Evolutionary conservation across 2,329 filamentous ascomycete species (phyloP), one percentile per base, ranked within the genome.

Genomic region (Fusarium palustre): DNA sequence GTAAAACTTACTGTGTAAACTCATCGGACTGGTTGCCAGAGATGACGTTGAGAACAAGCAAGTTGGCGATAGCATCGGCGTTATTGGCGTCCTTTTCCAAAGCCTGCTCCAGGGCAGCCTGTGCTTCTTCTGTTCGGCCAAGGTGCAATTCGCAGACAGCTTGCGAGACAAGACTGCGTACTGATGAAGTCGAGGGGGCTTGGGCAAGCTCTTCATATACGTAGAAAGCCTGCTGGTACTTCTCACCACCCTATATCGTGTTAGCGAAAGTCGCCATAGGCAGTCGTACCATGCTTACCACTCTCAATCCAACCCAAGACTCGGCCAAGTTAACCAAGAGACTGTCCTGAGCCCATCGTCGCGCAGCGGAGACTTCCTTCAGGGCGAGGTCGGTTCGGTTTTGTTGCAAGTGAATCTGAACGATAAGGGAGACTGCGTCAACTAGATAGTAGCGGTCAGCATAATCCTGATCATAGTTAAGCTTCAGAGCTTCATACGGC

Each of bases 121-220:
- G 92, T 1, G 95, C 93, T 84, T 98, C 96, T 66, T 96, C 93
- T 41, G 92, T 82, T 49, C 96, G 89, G 52, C 94, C 94, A 30
- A 98, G 89, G 77, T 98, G 96, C 55, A 98, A 83, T 80, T 99
- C 95, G 25, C 93, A 91, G 28, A 98, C 89, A 28, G 94, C 95
- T 82, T 98, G 96, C 22, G 93, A 91, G 64, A 97, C 89, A 57
- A 97, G 87, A 20, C 89, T 91, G 71, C 90, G 86, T 54, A 90
- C 86, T 18, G 92, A 92, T 49, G 93, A 90, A 20, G 92, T 94
- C 33, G 92, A 90, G 4, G 94, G 91, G 30, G 92, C 91, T 77
- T 97, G 93, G 7, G 96, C 95, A 49, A 98, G 88, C 81, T 99
- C 96, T 81, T 98, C 95, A 76, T 93, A 98, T 65, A 98, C 95